Evolutionary conservation across 768 basidiomycete species (phyloP).

Genomic region (Glaciozyma antarctica): DNA sequence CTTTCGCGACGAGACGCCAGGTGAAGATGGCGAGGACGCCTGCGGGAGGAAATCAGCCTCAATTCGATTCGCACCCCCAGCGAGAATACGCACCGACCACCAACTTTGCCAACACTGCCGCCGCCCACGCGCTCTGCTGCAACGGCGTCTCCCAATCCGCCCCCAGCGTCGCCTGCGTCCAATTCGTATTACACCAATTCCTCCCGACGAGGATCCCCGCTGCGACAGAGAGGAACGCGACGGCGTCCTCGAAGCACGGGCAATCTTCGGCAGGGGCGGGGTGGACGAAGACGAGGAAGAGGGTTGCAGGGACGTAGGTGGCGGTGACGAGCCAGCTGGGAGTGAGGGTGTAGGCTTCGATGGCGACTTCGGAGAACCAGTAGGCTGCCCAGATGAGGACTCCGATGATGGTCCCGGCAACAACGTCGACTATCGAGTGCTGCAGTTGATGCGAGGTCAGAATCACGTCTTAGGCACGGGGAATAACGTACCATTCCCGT

Average conservation of each 20-base stretch:
- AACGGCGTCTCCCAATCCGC: not conserved
- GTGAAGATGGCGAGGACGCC: slow-evolving; percentile 70
- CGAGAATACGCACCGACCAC: not conserved
- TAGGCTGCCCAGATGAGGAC: slow-evolving; percentile 23
- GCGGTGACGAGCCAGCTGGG: not conserved
- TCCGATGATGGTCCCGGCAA: slow-evolving; percentile 26
- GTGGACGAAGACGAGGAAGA: slow-evolving; percentile 71
- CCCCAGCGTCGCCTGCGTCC: not conserved
- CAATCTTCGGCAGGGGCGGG: slow-evolving; percentile 92
- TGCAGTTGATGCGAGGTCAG: not conserved
- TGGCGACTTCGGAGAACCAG: slow-evolving; percentile 1
- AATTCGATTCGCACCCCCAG: not conserved
- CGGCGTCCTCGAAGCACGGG: slow-evolving; percentile 93
- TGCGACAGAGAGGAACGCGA: slow-evolving; percentile 50
- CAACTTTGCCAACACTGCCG: slow-evolving; percentile 1
- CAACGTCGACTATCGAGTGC: slow-evolving; percentile 32
- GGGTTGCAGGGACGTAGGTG: slow-evolving; percentile 18
- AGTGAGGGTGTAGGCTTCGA: slow-evolving; percentile 6
- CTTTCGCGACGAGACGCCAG: slow-evolving; percentile 83
- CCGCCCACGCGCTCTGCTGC: not conserved
- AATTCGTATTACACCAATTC: not conserved
- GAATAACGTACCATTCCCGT: slow-evolving; percentile 33
- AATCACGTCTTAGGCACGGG: not conserved
- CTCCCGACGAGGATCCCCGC: slow-evolving; percentile 2
- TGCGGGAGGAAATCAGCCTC: slow-evolving; percentile 34